Conservation (phyloP, 176 grass and related monocot genomes). For the Zizania latifolia region DNA sequence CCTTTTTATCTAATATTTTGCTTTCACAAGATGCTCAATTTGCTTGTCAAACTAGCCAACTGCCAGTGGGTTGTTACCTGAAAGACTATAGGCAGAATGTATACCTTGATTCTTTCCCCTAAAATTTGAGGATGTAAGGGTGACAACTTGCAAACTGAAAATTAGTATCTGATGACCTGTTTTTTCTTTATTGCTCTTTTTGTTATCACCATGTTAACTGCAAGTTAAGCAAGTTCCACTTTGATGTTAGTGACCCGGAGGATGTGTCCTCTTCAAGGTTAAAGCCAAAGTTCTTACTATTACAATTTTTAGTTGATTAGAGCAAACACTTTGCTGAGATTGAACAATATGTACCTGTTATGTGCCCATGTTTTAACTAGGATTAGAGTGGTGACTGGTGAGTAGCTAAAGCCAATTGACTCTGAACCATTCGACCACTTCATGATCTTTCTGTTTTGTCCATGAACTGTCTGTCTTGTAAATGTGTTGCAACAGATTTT, state of each 20-base stretch:
- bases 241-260: neutral
- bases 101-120: neutral
- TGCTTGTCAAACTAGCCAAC: slow-evolving; percentile 30
- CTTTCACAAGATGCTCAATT: slow-evolving; percentile 29
- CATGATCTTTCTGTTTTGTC: neutral
- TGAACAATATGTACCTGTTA: neutral
- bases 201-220: neutral
- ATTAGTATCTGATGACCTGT: neutral
- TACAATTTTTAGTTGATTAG: too few species aligned
- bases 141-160: neutral
- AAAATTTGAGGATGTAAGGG: neutral
- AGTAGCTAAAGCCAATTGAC: neutral
- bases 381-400: neutral
- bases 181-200: neutral
- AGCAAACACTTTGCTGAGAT: too few species aligned
- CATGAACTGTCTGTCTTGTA: neutral
- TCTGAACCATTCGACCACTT: neutral
- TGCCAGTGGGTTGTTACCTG: neutral
- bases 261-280: too few species aligned
- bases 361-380: neutral
- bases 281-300: too few species aligned
- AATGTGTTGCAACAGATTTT: neutral
- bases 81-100: neutral
- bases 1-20: slow-evolving; percentile 20
- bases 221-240: neutral